These are phyloP conservation scores for Dothiorella sarmentorum DNA, from an alignment of 2,329 filamentous ascomycete species.

Conservation along the genomic window DNA sequence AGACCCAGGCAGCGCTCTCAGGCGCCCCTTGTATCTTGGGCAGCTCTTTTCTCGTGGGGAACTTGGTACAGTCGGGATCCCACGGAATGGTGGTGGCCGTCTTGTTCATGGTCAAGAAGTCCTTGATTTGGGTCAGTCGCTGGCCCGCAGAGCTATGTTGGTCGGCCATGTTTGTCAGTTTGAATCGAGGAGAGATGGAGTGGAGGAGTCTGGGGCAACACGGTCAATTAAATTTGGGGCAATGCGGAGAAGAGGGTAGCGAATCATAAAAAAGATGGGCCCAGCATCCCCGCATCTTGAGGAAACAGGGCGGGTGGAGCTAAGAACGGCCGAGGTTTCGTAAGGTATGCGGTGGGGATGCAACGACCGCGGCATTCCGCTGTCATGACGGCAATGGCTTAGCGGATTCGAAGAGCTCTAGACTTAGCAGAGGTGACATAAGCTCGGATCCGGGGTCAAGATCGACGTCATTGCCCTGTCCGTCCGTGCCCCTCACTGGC, in stretches of 20 bases:
- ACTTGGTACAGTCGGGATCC: conserved; percentile 51
- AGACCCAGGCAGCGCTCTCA: conserved; percentile 57
- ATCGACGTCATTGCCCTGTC: not conserved
- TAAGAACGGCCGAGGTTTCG: not conserved
- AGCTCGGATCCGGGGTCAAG: not conserved
- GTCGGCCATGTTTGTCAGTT: conserved; percentile 30
- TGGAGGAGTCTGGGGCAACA: not conserved
- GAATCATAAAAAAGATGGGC: not conserved
- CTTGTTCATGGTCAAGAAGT: conserved; percentile 45
- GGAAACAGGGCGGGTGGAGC: not conserved
- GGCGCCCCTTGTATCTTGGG: conserved; percentile 52
- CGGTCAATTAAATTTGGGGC: not conserved
- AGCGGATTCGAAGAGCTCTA: too few species aligned
- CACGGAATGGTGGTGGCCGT: conserved; percentile 50
- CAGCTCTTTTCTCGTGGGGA: conserved; percentile 53
- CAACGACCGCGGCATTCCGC: too few species aligned
- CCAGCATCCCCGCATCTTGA: not conserved
- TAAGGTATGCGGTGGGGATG: not conserved
- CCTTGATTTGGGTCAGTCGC: conserved; percentile 44
- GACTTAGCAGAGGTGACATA: too few species aligned
- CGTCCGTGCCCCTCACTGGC: conserved; percentile 1
- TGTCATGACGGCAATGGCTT: too few species aligned
- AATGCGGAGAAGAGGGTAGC: not conserved
- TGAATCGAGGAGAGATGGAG: not conserved
- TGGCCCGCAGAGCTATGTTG: conserved; percentile 31